phyloP scores from a whole-genome alignment of 1,139 yeast species.

The Sugiyamaella novakii region DNA sequence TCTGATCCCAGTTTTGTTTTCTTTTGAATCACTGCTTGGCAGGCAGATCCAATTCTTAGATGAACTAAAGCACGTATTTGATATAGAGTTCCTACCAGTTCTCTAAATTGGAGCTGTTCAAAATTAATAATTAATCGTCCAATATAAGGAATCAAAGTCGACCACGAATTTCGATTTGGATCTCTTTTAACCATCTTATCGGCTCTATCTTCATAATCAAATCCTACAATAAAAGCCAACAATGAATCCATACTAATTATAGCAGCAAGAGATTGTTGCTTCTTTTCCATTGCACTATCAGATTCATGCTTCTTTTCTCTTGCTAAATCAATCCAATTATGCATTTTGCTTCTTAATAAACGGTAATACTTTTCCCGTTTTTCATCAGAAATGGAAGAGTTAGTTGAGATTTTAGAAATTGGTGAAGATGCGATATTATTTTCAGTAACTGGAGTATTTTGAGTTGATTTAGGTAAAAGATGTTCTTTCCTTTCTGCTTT shows the following conservation, averaged over 20 bases:
- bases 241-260: slow-evolving; percentile 42
- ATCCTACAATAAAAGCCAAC: slow-evolving; percentile 44
- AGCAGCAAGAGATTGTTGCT: slow-evolving; percentile 36
- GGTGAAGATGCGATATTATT: slow-evolving; percentile 5
- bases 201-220: slow-evolving; percentile 46
- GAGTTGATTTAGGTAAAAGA: not conserved
- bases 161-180: slow-evolving; percentile 42
- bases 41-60: slow-evolving; percentile 36
- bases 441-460: not conserved
- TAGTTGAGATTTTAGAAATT: slow-evolving; percentile 5
- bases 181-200: slow-evolving; percentile 32
- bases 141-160: slow-evolving; percentile 42
- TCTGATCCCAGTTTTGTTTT: slow-evolving; percentile 13
- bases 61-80: slow-evolving; percentile 44
- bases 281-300: slow-evolving; percentile 36
- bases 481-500: not conserved
- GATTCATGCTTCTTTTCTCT: slow-evolving; percentile 43
- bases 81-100: slow-evolving; percentile 40
- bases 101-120: slow-evolving; percentile 28
- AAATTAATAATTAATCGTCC: slow-evolving; percentile 35
- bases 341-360: slow-evolving; percentile 34
- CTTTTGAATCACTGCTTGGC: slow-evolving; percentile 22
- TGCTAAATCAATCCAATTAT: slow-evolving; percentile 41
- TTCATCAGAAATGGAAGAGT: slow-evolving; percentile 20
- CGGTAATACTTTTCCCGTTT: slow-evolving; percentile 35